These are phyloP conservation scores for Marasmius tenuissimus DNA, from an alignment of 1,284 basidiomycete species.

Conservation along the genomic window DNA sequence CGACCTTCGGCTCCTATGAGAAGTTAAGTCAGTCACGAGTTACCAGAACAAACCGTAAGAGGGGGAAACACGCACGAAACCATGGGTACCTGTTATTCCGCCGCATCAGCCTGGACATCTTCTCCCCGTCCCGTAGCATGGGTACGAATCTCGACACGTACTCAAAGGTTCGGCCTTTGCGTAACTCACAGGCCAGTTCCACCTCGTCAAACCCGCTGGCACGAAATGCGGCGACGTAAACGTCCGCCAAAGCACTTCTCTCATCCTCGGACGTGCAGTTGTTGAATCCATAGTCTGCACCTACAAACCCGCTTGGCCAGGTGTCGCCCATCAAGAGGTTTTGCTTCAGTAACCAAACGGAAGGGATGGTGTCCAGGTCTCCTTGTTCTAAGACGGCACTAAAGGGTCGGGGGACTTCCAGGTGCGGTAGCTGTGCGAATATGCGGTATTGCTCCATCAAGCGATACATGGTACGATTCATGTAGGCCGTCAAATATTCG, in stretches of 20 bases:
- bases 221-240: constrained; percentile 31
- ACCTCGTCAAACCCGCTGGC: constrained; percentile 23
- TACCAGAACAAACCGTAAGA: too few species aligned
- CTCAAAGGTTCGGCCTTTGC: constrained; percentile 31
- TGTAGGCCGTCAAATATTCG: constrained; percentile 30
- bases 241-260: constrained; percentile 22
- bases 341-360: constrained; percentile 41
- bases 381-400: constrained; percentile 15
- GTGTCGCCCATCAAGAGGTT: constrained; percentile 21
- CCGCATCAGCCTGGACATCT: constrained; percentile 23
- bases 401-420: constrained; percentile 25
- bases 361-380: constrained; percentile 13
- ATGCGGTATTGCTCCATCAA: constrained; percentile 24
- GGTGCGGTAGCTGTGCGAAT: neutral
- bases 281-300: constrained; percentile 36
- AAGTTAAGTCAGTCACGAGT: too few species aligned
- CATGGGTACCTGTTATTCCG: constrained; percentile 14
- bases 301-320: constrained; percentile 13
- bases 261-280: constrained; percentile 31
- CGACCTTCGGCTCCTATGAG: too few species aligned
- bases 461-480: constrained; percentile 17
- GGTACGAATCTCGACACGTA: constrained; percentile 21
- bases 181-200: constrained; percentile 33
- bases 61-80: too few species aligned
- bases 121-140: constrained; percentile 12